A percentile compares a stretch with the other conserved stretches of the same genome.
Conservation (phyloP, 371 early-diverging fungal genomes). For the Mucor lusitanicus region DNA sequence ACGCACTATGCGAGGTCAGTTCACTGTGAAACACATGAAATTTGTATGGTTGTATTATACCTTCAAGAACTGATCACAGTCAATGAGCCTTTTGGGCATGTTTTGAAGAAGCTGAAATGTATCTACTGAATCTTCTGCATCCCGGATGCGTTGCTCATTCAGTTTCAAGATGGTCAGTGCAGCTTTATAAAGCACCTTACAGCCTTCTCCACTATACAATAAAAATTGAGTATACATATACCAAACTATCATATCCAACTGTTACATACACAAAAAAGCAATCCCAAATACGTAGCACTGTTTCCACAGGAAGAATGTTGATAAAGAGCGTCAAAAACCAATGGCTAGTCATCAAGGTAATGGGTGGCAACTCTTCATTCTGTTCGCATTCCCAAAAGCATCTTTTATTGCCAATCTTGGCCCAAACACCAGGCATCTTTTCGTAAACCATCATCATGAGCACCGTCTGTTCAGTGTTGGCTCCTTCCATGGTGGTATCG, state of each 20-base stretch:
- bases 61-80: constrained; percentile 73
- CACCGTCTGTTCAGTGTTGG: constrained; percentile 76
- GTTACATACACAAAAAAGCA: constrained; percentile 69
- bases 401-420: constrained; percentile 50
- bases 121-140: constrained; percentile 65
- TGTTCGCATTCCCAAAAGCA: constrained; percentile 57
- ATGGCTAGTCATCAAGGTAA: constrained; percentile 77
- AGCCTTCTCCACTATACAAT: constrained; percentile 61
- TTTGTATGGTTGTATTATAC: constrained; percentile 29
- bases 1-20: constrained; percentile 2
- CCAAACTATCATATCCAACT: neutral
- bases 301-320: constrained; percentile 78
- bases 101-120: constrained; percentile 65
- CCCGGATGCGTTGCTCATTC: constrained; percentile 65
- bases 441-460: constrained; percentile 66
- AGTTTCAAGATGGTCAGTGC: constrained; percentile 76
- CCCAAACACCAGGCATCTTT: constrained; percentile 60
- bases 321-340: constrained; percentile 87
- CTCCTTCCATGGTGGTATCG: constrained; percentile 76
- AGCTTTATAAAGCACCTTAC: constrained; percentile 75
- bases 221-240: neutral
- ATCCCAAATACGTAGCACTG: constrained; percentile 83
- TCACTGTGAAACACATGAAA: neutral
- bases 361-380: constrained; percentile 59
- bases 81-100: constrained; percentile 66